Base-by-base conservation (phyloP, 1,139 yeast species). In the Debaryomycetaceae sp. region DNA sequence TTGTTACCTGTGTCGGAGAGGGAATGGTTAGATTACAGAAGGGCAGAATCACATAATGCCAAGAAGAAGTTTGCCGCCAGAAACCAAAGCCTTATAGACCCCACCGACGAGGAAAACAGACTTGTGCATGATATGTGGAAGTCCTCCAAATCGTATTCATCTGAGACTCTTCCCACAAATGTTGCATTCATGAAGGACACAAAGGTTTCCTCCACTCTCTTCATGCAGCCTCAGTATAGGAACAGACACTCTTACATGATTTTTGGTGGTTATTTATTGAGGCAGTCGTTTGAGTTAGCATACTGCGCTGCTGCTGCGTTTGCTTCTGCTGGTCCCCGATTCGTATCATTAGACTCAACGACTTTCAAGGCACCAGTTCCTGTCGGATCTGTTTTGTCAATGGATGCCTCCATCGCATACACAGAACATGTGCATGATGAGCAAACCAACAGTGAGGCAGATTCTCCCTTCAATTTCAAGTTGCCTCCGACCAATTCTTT, bases 211-310 rank as follows among this genome's bases (percentile, higher is more conserved):
- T 86, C 95, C 6, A 87, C 97, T 6, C 75, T 84, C 55, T 83
- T 90, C 66, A 91, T 90, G 95, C 97, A 90, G 68, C 97, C 97
- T 2, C 97, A 90, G 68, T 90, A 89, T 68, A 80, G 97, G 66
- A 90, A 90, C 70, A 80, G 96, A 62, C 97, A 90, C 61, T 87
- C 95, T 8, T 87, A 86, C 65, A 89, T 90, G 91, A 87, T 90
- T 43, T 90, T 90, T 63, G 97, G 97, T 53, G 97, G 97, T 24
- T 90, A 90, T 59, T 71, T 90, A 58, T 78, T 90, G 69, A 82
- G 97, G 64, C 96, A 89, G 66, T 82, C 96, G 5, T 90, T 90
- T 63, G 97, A 90, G 63, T 78, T 90, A 56, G 97, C 96, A 1
- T 90, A 90, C 63, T 87, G 96, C 65, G 83, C 95, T 14, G 88